Evolutionary conservation across 2,329 filamentous ascomycete genomes (phyloP).

Genomic region (Cytospora schulzeri): DNA sequence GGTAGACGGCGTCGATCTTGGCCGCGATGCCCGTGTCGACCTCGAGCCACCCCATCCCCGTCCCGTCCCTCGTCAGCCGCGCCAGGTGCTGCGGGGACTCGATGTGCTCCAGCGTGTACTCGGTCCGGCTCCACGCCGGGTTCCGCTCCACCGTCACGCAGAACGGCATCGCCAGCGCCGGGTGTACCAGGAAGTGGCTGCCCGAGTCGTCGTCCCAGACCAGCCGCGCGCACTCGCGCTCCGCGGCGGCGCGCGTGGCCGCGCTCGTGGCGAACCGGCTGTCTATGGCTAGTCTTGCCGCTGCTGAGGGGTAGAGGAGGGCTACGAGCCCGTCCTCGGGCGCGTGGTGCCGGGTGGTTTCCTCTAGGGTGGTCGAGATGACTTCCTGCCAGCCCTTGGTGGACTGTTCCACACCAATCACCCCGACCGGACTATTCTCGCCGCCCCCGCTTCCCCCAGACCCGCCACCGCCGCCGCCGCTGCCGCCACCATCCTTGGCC

Average conservation of each 20-base stretch:
- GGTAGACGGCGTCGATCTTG: constrained; percentile 62
- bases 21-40: constrained; percentile 62
- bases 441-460: constrained; percentile 35
- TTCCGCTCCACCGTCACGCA: constrained; percentile 60
- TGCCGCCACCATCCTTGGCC: constrained; percentile 28
- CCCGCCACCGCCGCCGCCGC: constrained; percentile 26
- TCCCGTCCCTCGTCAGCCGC: constrained; percentile 61
- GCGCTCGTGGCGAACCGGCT: constrained; percentile 54
- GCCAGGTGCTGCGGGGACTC: constrained; percentile 63
- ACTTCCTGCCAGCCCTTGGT: constrained; percentile 60
- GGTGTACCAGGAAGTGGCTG: constrained; percentile 65
- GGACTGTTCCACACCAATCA: constrained; percentile 34
- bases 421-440: too few species aligned
- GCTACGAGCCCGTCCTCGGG: constrained; percentile 68
- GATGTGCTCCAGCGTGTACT: constrained; percentile 67
- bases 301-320: constrained; percentile 66
- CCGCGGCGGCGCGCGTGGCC: constrained; percentile 62
- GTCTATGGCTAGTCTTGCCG: constrained; percentile 64
- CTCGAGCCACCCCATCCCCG: constrained; percentile 62
- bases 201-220: constrained; percentile 68
- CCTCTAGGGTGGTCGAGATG: constrained; percentile 60
- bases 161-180: constrained; percentile 64
- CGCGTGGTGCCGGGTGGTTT: constrained; percentile 52
- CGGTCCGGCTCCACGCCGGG: constrained; percentile 60
- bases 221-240: constrained; percentile 69